These are phyloP conservation scores for Solanum raphanifolium DNA, from an alignment of 257 asterid genomes.

Conservation along the genomic window DNA sequence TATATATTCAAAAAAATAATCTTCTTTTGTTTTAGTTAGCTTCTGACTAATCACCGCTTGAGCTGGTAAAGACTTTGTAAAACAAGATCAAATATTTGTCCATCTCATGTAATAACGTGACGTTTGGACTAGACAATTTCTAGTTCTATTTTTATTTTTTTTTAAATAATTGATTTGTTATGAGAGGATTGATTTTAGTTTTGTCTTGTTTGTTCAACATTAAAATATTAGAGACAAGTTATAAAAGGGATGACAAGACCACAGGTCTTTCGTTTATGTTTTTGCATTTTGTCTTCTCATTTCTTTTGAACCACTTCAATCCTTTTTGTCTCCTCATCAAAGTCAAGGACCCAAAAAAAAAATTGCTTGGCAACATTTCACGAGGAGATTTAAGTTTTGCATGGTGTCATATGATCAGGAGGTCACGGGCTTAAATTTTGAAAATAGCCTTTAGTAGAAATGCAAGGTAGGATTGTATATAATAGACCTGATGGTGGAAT, in stretches of 20 bases:
- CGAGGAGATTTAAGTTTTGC: background rate
- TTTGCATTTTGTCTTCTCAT: constrained; percentile 6
- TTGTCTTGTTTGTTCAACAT: background rate
- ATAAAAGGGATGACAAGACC: constrained; percentile 1
- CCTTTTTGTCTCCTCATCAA: constrained; percentile 16
- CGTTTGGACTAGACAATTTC: background rate
- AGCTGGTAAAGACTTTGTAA: background rate
- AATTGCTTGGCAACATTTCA: background rate
- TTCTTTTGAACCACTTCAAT: constrained; percentile 17
- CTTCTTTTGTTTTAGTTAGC: background rate
- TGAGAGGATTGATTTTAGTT: background rate
- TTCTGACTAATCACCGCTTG: background rate
- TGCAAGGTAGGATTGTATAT: no score
- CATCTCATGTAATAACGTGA: background rate
- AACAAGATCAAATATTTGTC: background rate
- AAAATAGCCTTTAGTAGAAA: no score
- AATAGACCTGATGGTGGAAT: background rate
- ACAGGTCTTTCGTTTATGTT: background rate
- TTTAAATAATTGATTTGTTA: background rate
- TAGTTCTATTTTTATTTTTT: background rate
- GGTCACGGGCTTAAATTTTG: background rate
- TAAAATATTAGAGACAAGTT: background rate
- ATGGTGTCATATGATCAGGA: background rate
- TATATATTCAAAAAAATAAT: background rate
- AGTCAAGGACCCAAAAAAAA: background rate